A percentile compares a stretch with the other conserved stretches of the same genome.
phyloP scores from a whole-genome alignment of 1,284 basidiomycete species.

The Sanguinoderma infundibulare region DNA sequence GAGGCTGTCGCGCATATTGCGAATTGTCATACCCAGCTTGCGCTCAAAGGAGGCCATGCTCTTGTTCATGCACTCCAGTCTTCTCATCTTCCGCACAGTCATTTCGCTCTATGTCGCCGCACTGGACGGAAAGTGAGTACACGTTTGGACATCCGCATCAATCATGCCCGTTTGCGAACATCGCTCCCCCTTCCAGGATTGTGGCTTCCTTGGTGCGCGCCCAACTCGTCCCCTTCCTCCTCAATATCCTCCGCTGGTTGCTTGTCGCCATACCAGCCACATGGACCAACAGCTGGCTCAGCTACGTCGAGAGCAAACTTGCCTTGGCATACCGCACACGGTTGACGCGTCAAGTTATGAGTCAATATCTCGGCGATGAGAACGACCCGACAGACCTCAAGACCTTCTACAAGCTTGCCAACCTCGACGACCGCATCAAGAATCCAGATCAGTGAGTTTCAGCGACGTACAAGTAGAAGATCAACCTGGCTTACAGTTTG shows the following conservation, averaged over 20 bases:
- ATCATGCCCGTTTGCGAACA: neutral
- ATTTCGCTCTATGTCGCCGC: slow-evolving; percentile 96
- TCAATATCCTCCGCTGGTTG: slow-evolving; percentile 90
- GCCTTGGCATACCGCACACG: slow-evolving; percentile 92
- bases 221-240: slow-evolving; percentile 79
- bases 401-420: slow-evolving; percentile 95
- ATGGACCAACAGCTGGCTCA: slow-evolving; percentile 96
- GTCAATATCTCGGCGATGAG: slow-evolving; percentile 83
- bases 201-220: slow-evolving; percentile 95
- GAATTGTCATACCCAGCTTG: slow-evolving; percentile 89
- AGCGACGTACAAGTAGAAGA: neutral
- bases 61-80: slow-evolving; percentile 85
- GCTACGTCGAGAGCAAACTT: slow-evolving; percentile 93
- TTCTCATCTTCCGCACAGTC: slow-evolving; percentile 88
- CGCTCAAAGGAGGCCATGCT: slow-evolving; percentile 88
- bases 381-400: slow-evolving; percentile 66
- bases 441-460: slow-evolving; percentile 87
- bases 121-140: slow-evolving; percentile 85
- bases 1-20: slow-evolving; percentile 77
- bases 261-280: slow-evolving; percentile 95
- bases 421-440: slow-evolving; percentile 93
- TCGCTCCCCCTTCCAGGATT: slow-evolving; percentile 57
- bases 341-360: slow-evolving; percentile 84
- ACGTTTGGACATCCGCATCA: slow-evolving; percentile 5
- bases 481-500: slow-evolving; percentile 11